Conservation (phyloP, 169 alveolate genomes). For the Cryptosporidium xiaoi region DNA sequence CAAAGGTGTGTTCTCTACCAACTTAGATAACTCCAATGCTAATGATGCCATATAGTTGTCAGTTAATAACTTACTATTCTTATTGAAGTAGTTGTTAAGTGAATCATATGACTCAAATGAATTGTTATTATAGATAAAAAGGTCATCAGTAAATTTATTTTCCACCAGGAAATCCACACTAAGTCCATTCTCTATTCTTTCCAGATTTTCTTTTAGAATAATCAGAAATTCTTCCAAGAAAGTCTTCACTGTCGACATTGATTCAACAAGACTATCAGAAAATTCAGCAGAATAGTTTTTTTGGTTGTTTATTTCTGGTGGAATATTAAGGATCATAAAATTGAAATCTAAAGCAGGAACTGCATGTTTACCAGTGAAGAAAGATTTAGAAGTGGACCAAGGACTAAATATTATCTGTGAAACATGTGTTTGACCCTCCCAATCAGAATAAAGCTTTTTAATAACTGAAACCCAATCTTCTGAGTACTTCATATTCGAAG, state of each 20-base stretch:
- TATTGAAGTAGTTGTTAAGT: constrained; percentile 29
- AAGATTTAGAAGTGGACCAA: constrained; percentile 45
- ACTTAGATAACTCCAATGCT: constrained; percentile 28
- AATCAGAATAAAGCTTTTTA: not conserved
- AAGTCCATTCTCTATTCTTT: not conserved
- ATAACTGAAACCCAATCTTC: constrained; percentile 23
- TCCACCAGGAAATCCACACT: constrained; percentile 17
- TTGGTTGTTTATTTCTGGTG: constrained; percentile 19
- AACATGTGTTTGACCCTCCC: constrained; percentile 39
- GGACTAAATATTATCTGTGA: constrained; percentile 35
- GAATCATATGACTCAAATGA: constrained; percentile 1
- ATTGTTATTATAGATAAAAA: not conserved
- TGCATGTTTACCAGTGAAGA: constrained; percentile 11
- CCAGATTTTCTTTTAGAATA: not conserved
- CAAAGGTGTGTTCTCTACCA: constrained; percentile 27
- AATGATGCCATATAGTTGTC: constrained; percentile 17
- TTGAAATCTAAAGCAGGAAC: constrained; percentile 55
- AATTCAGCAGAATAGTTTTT: not conserved
- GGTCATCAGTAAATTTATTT: constrained; percentile 16
- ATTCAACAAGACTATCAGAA: not conserved
- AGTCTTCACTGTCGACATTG: constrained; percentile 14
- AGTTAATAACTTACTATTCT: constrained; percentile 2
- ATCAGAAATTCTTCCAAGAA: not conserved
- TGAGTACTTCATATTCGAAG: constrained; percentile 25
- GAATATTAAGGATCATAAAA: constrained; percentile 40